Evolutionary conservation across 352 stramenopile species (phyloP), one percentile per base, ranked within the genome.

Genomic region (Globisporangium acanthophoron): DNA sequence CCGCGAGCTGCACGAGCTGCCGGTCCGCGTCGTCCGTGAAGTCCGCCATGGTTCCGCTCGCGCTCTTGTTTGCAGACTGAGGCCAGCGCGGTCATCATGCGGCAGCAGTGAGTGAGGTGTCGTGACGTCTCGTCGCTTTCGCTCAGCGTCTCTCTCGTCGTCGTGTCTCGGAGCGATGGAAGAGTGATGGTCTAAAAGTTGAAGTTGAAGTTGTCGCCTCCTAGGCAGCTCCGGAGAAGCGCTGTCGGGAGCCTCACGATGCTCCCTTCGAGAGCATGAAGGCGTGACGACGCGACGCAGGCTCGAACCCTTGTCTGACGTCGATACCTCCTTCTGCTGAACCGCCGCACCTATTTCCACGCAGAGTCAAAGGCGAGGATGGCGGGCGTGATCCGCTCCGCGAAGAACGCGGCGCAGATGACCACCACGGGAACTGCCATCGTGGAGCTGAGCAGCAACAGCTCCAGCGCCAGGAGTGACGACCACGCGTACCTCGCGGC

Each of bases 21-120:
- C 69, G 69, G 58, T 86, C 76, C 57, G 83, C 76, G 27, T 69
- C 58, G 41, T 86, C 73, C 9, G 71, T 78, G 61, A 86, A 86
- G 54, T 86, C 70, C 3, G 76, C 74, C 73, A 84, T 84, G 13
- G 33, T 33, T 37, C 39, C n/a, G 8, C 1, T 24, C 20, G 12
- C 39, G 5, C 20, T 11, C 0, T 9, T 20, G 20, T 51, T 52
- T 40, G 44, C 2, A 1, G 8, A 13, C 44, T 29, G 21, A 3
- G 12, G 20, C 43, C 20, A 49, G 9, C 44, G 44, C 8, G 18
- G 44, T 20, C 44, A 49, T 15, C 44, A 27, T 15, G 24, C 3
- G 8, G 8, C 7, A 1, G 43, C 21, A 21, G 3, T 12, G 24
- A 31, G 6, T 49, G 44, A 49, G 8, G 44, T 24, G 20, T 49